Conservation (phyloP, 1,284 basidiomycete species). For the Chalciporus piperatoides region DNA sequence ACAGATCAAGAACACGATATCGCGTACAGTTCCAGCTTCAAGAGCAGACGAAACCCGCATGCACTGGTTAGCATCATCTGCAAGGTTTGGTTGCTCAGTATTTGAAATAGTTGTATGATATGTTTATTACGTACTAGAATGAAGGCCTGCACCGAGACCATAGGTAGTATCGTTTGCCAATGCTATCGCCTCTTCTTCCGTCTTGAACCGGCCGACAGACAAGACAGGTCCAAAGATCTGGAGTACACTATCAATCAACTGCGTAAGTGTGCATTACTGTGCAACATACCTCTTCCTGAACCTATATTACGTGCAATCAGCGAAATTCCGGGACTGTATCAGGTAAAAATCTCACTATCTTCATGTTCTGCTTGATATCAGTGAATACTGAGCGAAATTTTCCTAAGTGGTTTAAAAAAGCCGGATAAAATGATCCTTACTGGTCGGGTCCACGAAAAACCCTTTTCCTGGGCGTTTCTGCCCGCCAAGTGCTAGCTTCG, state of each 20-base stretch:
- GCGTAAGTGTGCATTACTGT: conserved; percentile 6
- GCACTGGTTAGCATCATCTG: conserved; percentile 83
- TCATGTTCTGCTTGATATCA: conserved; percentile 69
- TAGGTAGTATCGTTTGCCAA: conserved; percentile 84
- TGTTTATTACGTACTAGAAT: conserved; percentile 61
- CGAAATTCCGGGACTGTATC: conserved; percentile 2
- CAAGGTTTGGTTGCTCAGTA: conserved; percentile 2
- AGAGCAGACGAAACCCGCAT: conserved; percentile 80
- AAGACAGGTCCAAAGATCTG: conserved; percentile 88
- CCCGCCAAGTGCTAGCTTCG: conserved; percentile 77
- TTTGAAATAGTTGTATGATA: neutral
- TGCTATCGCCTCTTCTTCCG: conserved; percentile 74
- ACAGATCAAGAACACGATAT: neutral
- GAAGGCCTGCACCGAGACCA: conserved; percentile 85
- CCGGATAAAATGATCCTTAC: conserved; percentile 40
- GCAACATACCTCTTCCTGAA: conserved; percentile 61
- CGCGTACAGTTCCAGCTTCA: conserved; percentile 78
- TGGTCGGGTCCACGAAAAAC: conserved; percentile 74
- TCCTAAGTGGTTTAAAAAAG: conserved; percentile 4
- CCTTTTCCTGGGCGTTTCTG: conserved; percentile 66
- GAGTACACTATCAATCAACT: conserved; percentile 6
- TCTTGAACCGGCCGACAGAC: conserved; percentile 70
- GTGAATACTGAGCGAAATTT: conserved; percentile 57
- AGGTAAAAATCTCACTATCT: conserved; percentile 53
- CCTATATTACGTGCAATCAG: conserved; percentile 40